Evolutionary conservation across 139 green algal genomes (phyloP), one percentile per base, ranked within the genome.

Genomic region (Haematococcus lacustris): DNA sequence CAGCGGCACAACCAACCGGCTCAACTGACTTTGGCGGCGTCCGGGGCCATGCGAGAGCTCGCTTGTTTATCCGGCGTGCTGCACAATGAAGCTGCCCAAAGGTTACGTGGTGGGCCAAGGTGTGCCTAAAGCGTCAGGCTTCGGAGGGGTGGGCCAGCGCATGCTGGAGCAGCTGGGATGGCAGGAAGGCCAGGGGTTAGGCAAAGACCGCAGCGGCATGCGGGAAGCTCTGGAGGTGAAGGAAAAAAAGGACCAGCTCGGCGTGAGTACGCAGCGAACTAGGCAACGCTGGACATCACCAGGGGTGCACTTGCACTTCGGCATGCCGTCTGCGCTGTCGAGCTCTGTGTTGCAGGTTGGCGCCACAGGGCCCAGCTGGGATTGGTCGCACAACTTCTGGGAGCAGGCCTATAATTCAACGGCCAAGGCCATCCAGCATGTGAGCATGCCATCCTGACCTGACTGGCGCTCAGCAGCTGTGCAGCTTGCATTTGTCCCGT

Each of bases 81-180:
- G n/a, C n/a, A n/a, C n/a, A n/a, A 97, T 97, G 92, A 97, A 96
- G 68, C 73, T 97, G 3, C 92, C 92, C 3, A 61, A 83, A 2
- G 84, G 86, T 23, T 88, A 96, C 69, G 90, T 96, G 3, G 71
- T 82, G 25, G 92, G 91, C 2, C 38, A 84, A 17, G 88, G 86
- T 39, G 76, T 90, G 30, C 43, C 78, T n/a, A 94, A 91, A 70
- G 73, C 85, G 0, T 89, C 85, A 0, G 88, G 70, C 3, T 92
- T 85, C 73, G 91, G 91, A 28, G 91, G 92, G 32, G 87, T 91
- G 62, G 92, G 92, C 0, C 90, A 96, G 78, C 74, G 77, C 25
- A 80, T 97, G 78, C 79, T 97, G 53, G 82, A 90, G 60, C 75
- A 73, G 17, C 89, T 93, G 79, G 92, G 92, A 38, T 97, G 92